Evolutionary conservation across 148 eudicot species (phyloP).

Genomic region (Talinum fruticosum): DNA sequence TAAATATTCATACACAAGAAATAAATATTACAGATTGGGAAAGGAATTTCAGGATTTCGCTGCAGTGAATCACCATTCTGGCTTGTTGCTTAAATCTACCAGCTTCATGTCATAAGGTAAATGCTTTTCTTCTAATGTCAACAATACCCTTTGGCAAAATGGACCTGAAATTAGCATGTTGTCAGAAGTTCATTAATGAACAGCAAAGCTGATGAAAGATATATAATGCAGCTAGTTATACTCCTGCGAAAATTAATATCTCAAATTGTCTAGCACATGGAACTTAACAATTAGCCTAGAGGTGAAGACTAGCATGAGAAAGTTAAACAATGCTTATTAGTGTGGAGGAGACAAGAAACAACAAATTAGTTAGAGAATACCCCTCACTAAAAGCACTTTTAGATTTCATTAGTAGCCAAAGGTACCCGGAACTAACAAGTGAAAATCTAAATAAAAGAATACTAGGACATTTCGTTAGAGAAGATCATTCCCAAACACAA

Average conservation of each 20-base stretch:
- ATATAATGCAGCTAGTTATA: too few relatives aligned
- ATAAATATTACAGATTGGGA: neutral
- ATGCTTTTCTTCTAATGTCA: slow-evolving; percentile 87
- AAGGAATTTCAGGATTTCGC: neutral
- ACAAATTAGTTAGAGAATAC: neutral
- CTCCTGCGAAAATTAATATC: neutral
- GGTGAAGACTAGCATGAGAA: too few relatives aligned
- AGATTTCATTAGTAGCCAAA: neutral
- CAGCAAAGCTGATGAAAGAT: neutral
- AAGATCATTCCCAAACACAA: neutral
- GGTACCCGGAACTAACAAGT: neutral
- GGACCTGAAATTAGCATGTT: slow-evolving; percentile 53
- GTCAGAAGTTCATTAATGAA: neutral
- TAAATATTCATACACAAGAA: neutral
- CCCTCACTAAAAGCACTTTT: neutral
- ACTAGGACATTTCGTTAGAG: neutral
- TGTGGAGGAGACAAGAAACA: neutral
- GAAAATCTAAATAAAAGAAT: neutral
- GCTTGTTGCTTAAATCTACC: slow-evolving; percentile 69
- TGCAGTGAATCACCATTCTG: slow-evolving; percentile 55
- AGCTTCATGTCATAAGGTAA: slow-evolving; percentile 80
- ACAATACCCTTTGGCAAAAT: slow-evolving; percentile 77
- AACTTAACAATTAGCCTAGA: neutral
- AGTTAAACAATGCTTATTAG: too few relatives aligned
- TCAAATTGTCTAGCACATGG: neutral